A percentile compares a stretch with the other conserved stretches of the same genome.
Evolutionary conservation across 371 early-diverging fungal genomes (phyloP).

Genomic region (Globomyces sp.): DNA sequence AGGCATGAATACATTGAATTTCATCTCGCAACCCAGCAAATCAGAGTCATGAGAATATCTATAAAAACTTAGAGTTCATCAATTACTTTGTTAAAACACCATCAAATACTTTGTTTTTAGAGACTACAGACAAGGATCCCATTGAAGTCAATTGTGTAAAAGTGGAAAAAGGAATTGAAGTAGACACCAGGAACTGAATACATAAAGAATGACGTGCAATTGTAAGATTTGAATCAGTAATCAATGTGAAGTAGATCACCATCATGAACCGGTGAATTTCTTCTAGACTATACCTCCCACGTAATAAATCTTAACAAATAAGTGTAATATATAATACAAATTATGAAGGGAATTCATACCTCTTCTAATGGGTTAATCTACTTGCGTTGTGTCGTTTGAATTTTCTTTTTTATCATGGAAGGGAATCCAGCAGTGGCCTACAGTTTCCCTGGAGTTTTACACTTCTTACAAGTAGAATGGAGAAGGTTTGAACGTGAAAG

Average conservation of each 20-base stretch:
- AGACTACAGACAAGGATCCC: not conserved
- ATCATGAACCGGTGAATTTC: too few species aligned
- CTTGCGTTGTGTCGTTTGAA: too few species aligned
- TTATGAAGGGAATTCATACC: too few species aligned
- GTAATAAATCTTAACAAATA: too few species aligned
- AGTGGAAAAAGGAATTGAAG: not conserved
- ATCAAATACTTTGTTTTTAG: not conserved
- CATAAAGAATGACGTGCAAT: not conserved
- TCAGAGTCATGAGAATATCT: conserved; percentile 55
- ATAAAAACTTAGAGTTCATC: too few species aligned
- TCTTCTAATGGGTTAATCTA: too few species aligned
- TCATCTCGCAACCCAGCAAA: conserved; percentile 67
- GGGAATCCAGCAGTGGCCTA: conserved; percentile 31
- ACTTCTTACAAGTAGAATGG: conserved; percentile 84
- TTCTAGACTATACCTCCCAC: too few species aligned
- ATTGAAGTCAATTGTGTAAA: not conserved
- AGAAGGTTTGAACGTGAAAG: conserved; percentile 81
- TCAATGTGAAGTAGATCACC: too few species aligned
- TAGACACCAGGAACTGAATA: not conserved
- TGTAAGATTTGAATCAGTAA: too few species aligned
- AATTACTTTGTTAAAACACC: not conserved
- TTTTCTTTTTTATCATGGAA: not conserved
- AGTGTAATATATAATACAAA: too few species aligned
- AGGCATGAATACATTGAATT: conserved; percentile 76
- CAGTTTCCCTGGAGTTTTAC: conserved; percentile 79